Evolutionary conservation across 305 asterid species (phyloP), one percentile per base, ranked within the genome.

Genomic region (Andrographis paniculata): DNA sequence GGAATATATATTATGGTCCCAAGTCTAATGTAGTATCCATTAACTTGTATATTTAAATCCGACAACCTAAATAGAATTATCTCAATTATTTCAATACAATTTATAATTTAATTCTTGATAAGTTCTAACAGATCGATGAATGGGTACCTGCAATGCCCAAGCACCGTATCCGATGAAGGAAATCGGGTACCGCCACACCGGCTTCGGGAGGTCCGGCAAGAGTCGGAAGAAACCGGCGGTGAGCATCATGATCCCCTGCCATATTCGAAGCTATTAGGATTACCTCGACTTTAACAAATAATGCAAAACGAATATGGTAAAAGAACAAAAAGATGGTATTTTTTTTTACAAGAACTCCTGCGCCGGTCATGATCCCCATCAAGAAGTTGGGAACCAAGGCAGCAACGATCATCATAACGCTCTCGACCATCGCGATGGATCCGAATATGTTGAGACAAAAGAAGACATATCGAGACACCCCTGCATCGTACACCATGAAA

Each of bases 371-470:
- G 69, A 89, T 71, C 58, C 97, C 97, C 94, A 88, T 75, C 65
- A 88, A 44, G 84, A 88, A 88, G 67, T 88, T 88, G 2, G 97
- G 94, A 38, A 89, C 97, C 2, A 89, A 56, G 0, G 95, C 71
- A 52, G 97, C 97, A 15, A 89, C 87, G 16, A 85, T 76, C 97
- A 89, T 85, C 97, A 89, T 89, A 58, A 80, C 84, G 40, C 97
- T 80, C 70, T 89, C 95, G 18, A 89, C 97, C 73, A 85, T 76
- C 0, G 94, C 85, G 33, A 89, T 85, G 70, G 85, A 71, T 21
- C 89, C 93, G 3, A 82, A 79, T 7, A 88, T 63, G 41, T 85
- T 79, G 18, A 88, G 65, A 71, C 93, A 82, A 65, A 68, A 82
- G 75, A 69, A 88, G 15, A 62, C 65, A 40, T 76, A 84, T 19